These are phyloP conservation scores for Laburnicola sp. DNA, from an alignment of 2,329 filamentous ascomycete species.

Conservation along the genomic window DNA sequence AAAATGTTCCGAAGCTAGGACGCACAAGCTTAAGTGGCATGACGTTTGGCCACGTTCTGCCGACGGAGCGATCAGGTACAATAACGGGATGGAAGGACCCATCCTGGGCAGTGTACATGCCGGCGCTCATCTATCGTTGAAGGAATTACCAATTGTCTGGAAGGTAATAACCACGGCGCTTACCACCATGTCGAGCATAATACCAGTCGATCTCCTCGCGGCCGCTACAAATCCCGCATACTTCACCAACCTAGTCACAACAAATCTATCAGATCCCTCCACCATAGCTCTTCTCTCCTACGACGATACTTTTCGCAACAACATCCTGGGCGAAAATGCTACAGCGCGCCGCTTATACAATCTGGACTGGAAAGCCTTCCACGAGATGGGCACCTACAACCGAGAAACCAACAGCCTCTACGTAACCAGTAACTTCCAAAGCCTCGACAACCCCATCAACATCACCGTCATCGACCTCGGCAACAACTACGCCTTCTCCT, in stretches of 20 bases:
- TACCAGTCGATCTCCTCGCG: conserved; percentile 38
- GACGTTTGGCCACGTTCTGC: background rate
- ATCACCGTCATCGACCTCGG: conserved; percentile 43
- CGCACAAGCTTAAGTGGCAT: too few species aligned
- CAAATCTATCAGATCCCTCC: conserved; percentile 35
- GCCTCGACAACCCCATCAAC: conserved; percentile 39
- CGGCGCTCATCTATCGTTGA: conserved; percentile 12
- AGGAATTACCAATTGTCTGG: conserved; percentile 11
- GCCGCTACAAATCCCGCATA: conserved; percentile 38
- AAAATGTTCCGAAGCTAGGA: too few species aligned
- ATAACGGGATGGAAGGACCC: background rate
- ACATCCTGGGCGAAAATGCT: conserved; percentile 38
- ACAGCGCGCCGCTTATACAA: conserved; percentile 39
- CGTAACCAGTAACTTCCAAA: conserved; percentile 47
- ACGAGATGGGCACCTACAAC: conserved; percentile 46
- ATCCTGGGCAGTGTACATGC: conserved; percentile 10
- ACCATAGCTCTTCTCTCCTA: conserved; percentile 45
- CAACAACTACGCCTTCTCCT: conserved; percentile 44
- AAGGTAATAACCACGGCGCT: conserved; percentile 19
- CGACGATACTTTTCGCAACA: conserved; percentile 34
- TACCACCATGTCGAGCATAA: conserved; percentile 33
- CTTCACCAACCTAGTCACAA: conserved; percentile 32
- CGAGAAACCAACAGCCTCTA: conserved; percentile 45
- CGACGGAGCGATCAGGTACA: background rate
- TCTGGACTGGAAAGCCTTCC: conserved; percentile 40